These are phyloP conservation scores for Ceratocystis cacaofunesta DNA, from an alignment of 2,329 filamentous ascomycete species.

Conservation along the genomic window DNA sequence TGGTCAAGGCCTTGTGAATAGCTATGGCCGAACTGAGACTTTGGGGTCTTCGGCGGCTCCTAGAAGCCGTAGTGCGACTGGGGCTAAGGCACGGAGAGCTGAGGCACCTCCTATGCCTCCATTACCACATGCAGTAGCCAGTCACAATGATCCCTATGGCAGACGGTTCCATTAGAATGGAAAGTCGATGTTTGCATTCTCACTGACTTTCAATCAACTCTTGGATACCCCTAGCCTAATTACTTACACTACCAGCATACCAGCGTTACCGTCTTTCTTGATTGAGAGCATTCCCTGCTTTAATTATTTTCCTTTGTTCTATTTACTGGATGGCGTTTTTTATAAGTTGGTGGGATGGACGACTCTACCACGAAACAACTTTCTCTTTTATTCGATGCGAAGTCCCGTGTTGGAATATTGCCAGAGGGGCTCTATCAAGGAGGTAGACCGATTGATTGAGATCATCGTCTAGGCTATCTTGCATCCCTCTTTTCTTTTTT, in stretches of 20 bases:
- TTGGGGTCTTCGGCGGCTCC: neutral
- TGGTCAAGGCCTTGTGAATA: neutral
- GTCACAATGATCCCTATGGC: slow-evolving; percentile 11
- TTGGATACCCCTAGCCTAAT: neutral
- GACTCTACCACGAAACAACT: too few species aligned
- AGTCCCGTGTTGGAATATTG: too few species aligned
- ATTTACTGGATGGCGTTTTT: slow-evolving; percentile 1
- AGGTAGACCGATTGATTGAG: too few species aligned
- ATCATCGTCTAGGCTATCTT: neutral
- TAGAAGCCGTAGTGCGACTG: neutral
- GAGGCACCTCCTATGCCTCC: slow-evolving; percentile 14
- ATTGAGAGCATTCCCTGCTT: too few species aligned
- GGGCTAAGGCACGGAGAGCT: neutral
- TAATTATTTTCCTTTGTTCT: neutral
- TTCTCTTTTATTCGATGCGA: too few species aligned
- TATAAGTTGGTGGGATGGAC: neutral
- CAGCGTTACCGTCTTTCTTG: too few species aligned
- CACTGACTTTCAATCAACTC: neutral
- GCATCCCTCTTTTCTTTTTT: neutral
- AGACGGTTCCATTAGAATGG: slow-evolving; percentile 11
- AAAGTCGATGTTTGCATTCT: neutral
- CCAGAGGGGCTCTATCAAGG: too few species aligned
- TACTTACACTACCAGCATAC: too few species aligned
- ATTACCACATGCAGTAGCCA: slow-evolving; percentile 13
- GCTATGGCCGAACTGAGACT: neutral